Evolutionary conservation across 2,329 filamentous ascomycete species (phyloP), one percentile per base, ranked within the genome.

Genomic region (Penicillium sp.): DNA sequence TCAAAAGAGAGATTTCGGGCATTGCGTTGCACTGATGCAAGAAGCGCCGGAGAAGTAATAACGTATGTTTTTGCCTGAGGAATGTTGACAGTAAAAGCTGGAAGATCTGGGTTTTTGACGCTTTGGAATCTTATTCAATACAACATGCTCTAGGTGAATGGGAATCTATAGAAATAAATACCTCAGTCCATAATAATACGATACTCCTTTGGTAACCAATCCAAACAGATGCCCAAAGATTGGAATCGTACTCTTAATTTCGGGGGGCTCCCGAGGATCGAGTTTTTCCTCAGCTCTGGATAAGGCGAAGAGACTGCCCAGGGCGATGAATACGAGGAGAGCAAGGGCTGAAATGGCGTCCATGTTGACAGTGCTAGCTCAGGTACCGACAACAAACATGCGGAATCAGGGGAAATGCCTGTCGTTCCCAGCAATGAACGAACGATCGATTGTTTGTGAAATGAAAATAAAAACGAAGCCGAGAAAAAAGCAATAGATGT

Each of bases 151-250:
- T n/a, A 35, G 30, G 8, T 16, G 30, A 35, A 14, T 1, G 16
- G 26, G 30, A 18, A 33, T 33, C 1, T 24, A 23, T 38, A n/a
- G 30, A 28, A 21, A 5, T 21, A n/a, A 42, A 20, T 16, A 68
- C 68, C 60, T 61, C n/a, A 60, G 50, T 12, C 47, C 50, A 3
- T 43, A 35, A 43, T 62, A 68, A 40, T 71, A 69, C 12, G 52
- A 47, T 3, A 65, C 20, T 0, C 68, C 67, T 55, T 67, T 47
- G 14, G 59, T 51, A 7, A 67, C 14, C 7, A 70, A 38, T 2
- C 62, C 65, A 16, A 67, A 38, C 14, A 64, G 4, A 53, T 71
- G 68, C 9, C 68, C 66, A 42, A 70, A 40, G 2, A 69, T n/a
- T 1, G 68, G 68, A 35, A 70, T 63, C 4, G 43, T 33, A 24